Conservation (phyloP, 768 basidiomycete genomes). For the Candolleomyces aberdarensis region DNA sequence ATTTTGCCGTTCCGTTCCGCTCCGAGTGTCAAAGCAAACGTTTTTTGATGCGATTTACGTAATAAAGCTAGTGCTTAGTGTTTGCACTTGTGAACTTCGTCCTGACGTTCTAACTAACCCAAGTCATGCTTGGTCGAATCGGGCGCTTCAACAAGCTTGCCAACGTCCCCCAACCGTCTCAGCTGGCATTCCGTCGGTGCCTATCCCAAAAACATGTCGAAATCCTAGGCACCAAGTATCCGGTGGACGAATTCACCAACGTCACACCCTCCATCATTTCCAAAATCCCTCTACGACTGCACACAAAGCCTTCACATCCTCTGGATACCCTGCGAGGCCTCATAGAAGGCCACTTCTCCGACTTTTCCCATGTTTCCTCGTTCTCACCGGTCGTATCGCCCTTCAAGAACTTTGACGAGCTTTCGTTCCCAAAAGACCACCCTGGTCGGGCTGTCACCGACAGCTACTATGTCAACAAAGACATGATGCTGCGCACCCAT, state of each 20-base stretch:
- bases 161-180: slow-evolving; percentile 25
- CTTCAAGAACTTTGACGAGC: slow-evolving; percentile 91
- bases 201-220: slow-evolving; percentile 27
- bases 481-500: slow-evolving; percentile 93
- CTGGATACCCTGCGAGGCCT: slow-evolving; percentile 79
- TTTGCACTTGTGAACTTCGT: background rate
- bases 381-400: slow-evolving; percentile 89
- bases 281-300: slow-evolving; percentile 74
- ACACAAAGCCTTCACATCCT: slow-evolving; percentile 77
- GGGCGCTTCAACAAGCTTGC: background rate
- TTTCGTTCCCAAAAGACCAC: slow-evolving; percentile 91
- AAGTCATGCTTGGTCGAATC: background rate
- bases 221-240: slow-evolving; percentile 65
- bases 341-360: slow-evolving; percentile 81
- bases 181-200: background rate
- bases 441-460: slow-evolving; percentile 89
- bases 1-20: background rate
- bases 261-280: slow-evolving; percentile 80
- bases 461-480: slow-evolving; percentile 92
- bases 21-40: background rate
- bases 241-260: slow-evolving; percentile 80
- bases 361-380: slow-evolving; percentile 70
- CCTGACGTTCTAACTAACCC: background rate
- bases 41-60: background rate
- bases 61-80: background rate